These are phyloP conservation scores for Triangularia setosa DNA, from an alignment of 2,329 filamentous ascomycete genomes.

Conservation along the genomic window DNA sequence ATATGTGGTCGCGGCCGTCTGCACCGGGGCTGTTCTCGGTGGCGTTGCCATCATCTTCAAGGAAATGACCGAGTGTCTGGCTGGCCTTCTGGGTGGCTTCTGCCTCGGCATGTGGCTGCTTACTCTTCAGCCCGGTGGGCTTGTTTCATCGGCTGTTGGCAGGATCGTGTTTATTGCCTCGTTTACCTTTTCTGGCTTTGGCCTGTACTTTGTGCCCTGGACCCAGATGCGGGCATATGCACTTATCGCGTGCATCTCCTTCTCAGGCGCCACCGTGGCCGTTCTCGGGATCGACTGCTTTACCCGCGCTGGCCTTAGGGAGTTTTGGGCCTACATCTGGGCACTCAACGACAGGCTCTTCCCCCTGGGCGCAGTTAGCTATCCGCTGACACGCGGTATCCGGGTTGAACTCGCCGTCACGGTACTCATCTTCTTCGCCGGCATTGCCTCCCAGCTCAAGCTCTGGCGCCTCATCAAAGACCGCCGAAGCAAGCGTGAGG, in stretches of 20 bases:
- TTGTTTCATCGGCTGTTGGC: slow-evolving; percentile 58
- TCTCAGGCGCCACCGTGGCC: slow-evolving; percentile 73
- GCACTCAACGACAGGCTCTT: slow-evolving; percentile 74
- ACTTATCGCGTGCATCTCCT: slow-evolving; percentile 71
- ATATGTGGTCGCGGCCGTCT: slow-evolving; percentile 73
- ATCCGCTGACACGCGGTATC: slow-evolving; percentile 82
- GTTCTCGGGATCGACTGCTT: slow-evolving; percentile 90
- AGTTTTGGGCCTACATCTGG: slow-evolving; percentile 96
- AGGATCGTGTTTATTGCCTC: slow-evolving; percentile 73
- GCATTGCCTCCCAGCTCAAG: slow-evolving; percentile 78
- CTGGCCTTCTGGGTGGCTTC: slow-evolving; percentile 82
- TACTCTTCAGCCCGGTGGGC: slow-evolving; percentile 69
- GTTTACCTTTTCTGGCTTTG: slow-evolving; percentile 65
- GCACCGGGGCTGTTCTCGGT: slow-evolving; percentile 72
- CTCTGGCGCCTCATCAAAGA: slow-evolving; percentile 78
- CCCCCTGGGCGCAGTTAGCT: slow-evolving; percentile 69
- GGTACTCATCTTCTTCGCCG: slow-evolving; percentile 68
- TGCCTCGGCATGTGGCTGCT: slow-evolving; percentile 89
- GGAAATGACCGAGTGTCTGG: slow-evolving; percentile 77
- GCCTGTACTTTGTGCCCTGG: slow-evolving; percentile 72
- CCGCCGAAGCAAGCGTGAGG: slow-evolving; percentile 51
- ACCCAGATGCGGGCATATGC: slow-evolving; percentile 66
- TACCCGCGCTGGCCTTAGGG: slow-evolving; percentile 82
- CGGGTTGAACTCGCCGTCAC: slow-evolving; percentile 78
- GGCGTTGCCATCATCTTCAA: slow-evolving; percentile 72